Conservation (phyloP, 108 stramenopile genomes). For the Nitzschia sp. region DNA sequence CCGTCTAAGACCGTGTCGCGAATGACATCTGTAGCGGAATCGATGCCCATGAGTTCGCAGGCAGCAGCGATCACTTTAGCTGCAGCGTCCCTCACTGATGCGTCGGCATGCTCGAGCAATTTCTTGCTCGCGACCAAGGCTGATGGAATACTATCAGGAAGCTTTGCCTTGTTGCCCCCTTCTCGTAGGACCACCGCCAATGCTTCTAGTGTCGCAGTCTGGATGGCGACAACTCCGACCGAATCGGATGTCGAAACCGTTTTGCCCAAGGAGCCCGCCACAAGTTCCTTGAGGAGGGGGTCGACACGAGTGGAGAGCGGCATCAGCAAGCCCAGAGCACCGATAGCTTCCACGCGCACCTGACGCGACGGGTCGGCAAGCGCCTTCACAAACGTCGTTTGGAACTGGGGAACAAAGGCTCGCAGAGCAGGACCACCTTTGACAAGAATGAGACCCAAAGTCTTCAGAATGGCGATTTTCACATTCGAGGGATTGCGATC, state of each 20-base stretch:
- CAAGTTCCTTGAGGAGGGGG: conserved; percentile 91
- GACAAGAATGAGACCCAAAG: conserved; percentile 85
- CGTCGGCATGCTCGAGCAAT: conserved; percentile 70
- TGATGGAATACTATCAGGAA: conserved; percentile 81
- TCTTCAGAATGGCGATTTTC: conserved; percentile 92
- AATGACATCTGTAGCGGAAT: conserved; percentile 47
- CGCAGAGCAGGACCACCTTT: conserved; percentile 93
- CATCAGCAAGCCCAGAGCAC: conserved; percentile 87
- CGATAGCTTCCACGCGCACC: conserved; percentile 84
- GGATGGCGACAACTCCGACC: conserved; percentile 79
- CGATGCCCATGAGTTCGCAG: conserved; percentile 64
- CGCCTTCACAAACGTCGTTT: conserved; percentile 99
- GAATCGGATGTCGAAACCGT: conserved; percentile 27
- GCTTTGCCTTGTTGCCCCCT: conserved; percentile 82
- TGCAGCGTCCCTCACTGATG: conserved; percentile 79
- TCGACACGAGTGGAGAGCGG: conserved; percentile 89
- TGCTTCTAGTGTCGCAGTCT: conserved; percentile 85
- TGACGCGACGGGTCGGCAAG: conserved; percentile 90
- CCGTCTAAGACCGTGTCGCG: conserved; percentile 46
- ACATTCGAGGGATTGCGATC: conserved; percentile 93
- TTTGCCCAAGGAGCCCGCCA: conserved; percentile 71
- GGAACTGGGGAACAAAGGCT: conserved; percentile 98
- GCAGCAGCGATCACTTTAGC: conserved; percentile 82
- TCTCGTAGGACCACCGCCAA: conserved; percentile 68
- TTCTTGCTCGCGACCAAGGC: conserved; percentile 78